Evolutionary conservation across 805 yeast species (phyloP), one percentile per base, ranked within the genome.

Genomic region (Candida berthetii): DNA sequence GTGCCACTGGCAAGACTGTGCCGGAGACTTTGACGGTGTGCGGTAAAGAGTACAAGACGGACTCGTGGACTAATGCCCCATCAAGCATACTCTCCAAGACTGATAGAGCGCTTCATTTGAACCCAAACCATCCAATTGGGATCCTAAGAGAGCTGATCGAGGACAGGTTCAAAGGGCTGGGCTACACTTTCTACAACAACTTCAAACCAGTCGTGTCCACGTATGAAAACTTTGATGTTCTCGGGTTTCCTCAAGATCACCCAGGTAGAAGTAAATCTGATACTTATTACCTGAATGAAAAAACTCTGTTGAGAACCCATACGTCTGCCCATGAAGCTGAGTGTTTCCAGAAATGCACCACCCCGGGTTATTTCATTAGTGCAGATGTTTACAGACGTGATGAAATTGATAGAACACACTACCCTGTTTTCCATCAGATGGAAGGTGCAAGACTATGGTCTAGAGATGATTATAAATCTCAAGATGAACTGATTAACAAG

Each of bases 311-410:
- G 45, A 71, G 99, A 55, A 93, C 99, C 0, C 99, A 93, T 58
- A 91, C 99, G 0, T 89, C 97, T 1, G 99, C 99, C 0, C 99
- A 93, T 61, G 99, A 93, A 63, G 77, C 75, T 50, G 89, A 85
- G 55, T 88, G 96, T 56, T 91, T 88, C 63, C 68, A 71, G 36
- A 62, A 63, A 2, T 71, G 80, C 40, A 57, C 72, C 22, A 80
- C 91, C 0, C 89, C 95, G 0, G 98, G 98, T 0, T 93, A 85
- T 61, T 73, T 93, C 48, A 90, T 93, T 37, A 76, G 95, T 11
- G 99, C 98, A 1, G 99, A 93, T 61, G 99, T 93, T 9, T 93
- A 90, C 58, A 74, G 99, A 55, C 75, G 96, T 54, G 99, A 93
- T 63, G 96, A 91, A 54, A 87, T 93, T 42, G 99, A 93, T 62